These are phyloP conservation scores for Rhodotorula paludigena DNA, from an alignment of 768 basidiomycete species.

Conservation along the genomic window DNA sequence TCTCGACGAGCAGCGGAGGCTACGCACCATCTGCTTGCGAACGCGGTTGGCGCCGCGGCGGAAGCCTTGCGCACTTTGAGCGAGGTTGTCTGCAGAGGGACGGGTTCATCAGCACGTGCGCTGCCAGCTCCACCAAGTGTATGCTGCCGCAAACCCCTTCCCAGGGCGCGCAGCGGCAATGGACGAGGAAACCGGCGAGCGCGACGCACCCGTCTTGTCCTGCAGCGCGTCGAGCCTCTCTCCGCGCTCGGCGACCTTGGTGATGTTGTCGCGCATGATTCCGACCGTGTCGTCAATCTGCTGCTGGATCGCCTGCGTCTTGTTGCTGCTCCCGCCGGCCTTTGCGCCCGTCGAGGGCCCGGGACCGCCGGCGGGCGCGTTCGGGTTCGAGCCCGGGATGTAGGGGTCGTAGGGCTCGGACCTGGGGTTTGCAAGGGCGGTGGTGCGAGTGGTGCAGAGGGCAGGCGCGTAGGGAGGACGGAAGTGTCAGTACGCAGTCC, in stretches of 20 bases:
- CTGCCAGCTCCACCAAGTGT: not conserved
- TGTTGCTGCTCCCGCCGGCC: conserved; percentile 48
- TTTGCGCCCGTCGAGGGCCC: conserved; percentile 34
- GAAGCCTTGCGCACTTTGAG: conserved; percentile 98
- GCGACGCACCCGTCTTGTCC: conserved; percentile 89
- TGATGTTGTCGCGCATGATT: conserved; percentile 98
- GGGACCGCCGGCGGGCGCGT: conserved; percentile 53
- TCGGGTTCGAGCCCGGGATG: conserved; percentile 67
- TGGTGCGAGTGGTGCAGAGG: not conserved
- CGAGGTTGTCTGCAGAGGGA: conserved; percentile 69
- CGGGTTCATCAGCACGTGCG: not conserved
- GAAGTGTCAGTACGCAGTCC: too few species aligned
- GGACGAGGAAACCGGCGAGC: not conserved
- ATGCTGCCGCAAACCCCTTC: not conserved
- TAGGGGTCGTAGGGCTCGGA: conserved; percentile 99
- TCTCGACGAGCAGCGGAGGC: conserved; percentile 3
- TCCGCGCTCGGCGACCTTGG: conserved; percentile 88
- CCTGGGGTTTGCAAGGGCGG: conserved; percentile 52
- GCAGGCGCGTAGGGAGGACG: not conserved
- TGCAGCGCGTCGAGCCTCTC: conserved; percentile 89
- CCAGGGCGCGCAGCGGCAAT: too few species aligned
- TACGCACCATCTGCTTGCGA: conserved; percentile 68
- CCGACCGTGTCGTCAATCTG: conserved; percentile 96
- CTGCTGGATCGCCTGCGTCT: conserved; percentile 86
- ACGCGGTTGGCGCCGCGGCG: conserved; percentile 94